A percentile compares a stretch with the other conserved stretches of the same genome.
These are phyloP conservation scores for Lactarius sp. DNA, from an alignment of 768 basidiomycete genomes.

Conservation along the genomic window DNA sequence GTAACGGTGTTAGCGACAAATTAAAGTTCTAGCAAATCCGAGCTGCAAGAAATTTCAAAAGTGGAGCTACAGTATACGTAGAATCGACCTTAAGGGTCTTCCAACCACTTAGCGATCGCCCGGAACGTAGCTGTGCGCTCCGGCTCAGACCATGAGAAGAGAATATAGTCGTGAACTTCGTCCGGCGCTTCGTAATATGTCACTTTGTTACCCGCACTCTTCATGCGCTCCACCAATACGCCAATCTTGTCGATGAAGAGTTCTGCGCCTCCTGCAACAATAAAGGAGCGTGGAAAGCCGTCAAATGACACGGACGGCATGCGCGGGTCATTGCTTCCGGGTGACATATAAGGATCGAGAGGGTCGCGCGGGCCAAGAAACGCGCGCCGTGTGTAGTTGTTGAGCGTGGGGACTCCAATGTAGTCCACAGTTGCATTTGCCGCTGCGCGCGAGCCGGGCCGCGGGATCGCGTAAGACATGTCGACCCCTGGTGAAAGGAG, in stretches of 20 bases:
- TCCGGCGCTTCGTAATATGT: conserved; percentile 18
- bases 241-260: conserved; percentile 5
- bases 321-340: conserved; percentile 3
- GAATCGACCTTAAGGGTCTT: not conserved
- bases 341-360: conserved; percentile 15
- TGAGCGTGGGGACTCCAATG: not conserved
- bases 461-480: not conserved
- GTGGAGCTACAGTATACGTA: not conserved
- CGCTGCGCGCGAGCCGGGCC: not conserved
- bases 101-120: conserved; percentile 47
- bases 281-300: conserved; percentile 11
- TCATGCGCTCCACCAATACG: conserved; percentile 5
- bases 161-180: conserved; percentile 46
- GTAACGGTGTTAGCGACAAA: too few species aligned
- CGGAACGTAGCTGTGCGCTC: conserved; percentile 44
- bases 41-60: not conserved
- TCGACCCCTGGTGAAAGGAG: not conserved
- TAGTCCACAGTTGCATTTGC: not conserved
- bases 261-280: conserved; percentile 15
- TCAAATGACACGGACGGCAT: conserved; percentile 5
- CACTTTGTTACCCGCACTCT: not conserved
- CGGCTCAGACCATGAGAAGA: conserved; percentile 48
- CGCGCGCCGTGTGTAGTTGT: conserved; percentile 1
- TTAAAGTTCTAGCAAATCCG: not conserved
- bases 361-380: conserved; percentile 11